Evolutionary conservation across 164 flowering plant species (phyloP).

Genomic region (Liquidambar formosana): DNA sequence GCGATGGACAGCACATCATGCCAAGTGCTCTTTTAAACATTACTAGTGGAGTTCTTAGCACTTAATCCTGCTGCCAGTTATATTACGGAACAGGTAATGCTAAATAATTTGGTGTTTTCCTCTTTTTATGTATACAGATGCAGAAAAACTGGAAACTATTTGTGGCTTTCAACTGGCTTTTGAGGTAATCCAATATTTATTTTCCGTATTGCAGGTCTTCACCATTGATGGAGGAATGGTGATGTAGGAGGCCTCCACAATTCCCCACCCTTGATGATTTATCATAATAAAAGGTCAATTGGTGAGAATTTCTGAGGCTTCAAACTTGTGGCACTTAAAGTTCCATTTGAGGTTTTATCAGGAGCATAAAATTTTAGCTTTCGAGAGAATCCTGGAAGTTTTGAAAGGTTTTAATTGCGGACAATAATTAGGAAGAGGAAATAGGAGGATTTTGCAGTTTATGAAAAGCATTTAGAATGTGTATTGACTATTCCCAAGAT

Average conservation of each 20-base stretch:
- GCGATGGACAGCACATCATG: too few relatives aligned
- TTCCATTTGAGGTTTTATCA: neutral
- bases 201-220: conserved; percentile 35
- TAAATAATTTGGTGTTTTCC: neutral
- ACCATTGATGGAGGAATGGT: conserved; percentile 67
- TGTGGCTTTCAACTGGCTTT: too few relatives aligned
- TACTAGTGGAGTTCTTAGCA: conserved; percentile 63
- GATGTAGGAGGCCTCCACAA: conserved; percentile 24
- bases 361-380: neutral
- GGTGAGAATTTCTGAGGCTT: neutral
- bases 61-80: conserved; percentile 59
- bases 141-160: too few relatives aligned
- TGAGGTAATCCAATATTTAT: too few relatives aligned
- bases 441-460: too few relatives aligned
- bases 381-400: neutral
- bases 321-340: neutral
- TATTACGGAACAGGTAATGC: conserved; percentile 61
- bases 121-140: too few relatives aligned
- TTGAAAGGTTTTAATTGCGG: neutral
- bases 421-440: too few relatives aligned
- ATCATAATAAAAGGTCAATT: too few relatives aligned
- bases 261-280: neutral
- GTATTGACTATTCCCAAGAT: too few relatives aligned
- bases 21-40: too few relatives aligned
- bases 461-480: too few relatives aligned